Evolutionary conservation across 176 grass and related monocot species (phyloP).

Genomic region (Avena insularis): DNA sequence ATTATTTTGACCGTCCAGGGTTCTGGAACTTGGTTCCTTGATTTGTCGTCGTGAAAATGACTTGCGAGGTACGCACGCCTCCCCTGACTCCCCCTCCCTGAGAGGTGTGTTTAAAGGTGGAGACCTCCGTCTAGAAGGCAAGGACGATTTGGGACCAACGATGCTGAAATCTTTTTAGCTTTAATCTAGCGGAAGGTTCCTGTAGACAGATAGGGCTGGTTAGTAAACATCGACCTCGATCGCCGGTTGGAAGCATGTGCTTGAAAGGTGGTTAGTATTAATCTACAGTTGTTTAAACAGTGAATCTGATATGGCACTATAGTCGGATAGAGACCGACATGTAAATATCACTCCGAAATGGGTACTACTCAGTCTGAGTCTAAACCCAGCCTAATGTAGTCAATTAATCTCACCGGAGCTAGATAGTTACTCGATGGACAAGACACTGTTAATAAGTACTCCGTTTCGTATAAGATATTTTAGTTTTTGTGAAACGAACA

Average conservation of each 20-base stretch:
- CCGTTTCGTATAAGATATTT: too few species aligned
- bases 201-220: not conserved
- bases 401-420: too few species aligned
- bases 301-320: not conserved
- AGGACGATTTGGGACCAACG: not conserved
- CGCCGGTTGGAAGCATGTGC: not conserved
- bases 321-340: not conserved
- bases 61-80: not conserved
- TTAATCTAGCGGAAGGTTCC: not conserved
- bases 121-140: not conserved
- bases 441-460: not conserved
- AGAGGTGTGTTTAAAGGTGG: conserved; percentile 3
- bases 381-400: too few species aligned
- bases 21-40: not conserved
- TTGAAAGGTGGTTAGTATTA: not conserved
- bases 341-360: not conserved
- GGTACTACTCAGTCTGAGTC: too few species aligned
- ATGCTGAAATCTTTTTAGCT: not conserved
- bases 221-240: not conserved
- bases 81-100: too few species aligned
- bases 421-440: too few species aligned
- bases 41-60: conserved; percentile 2
- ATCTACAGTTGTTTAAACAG: not conserved
- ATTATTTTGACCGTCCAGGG: not conserved
- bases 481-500: too few species aligned